Conservation (phyloP, 305 asterid species). For the Fraxinus ornus region DNA sequence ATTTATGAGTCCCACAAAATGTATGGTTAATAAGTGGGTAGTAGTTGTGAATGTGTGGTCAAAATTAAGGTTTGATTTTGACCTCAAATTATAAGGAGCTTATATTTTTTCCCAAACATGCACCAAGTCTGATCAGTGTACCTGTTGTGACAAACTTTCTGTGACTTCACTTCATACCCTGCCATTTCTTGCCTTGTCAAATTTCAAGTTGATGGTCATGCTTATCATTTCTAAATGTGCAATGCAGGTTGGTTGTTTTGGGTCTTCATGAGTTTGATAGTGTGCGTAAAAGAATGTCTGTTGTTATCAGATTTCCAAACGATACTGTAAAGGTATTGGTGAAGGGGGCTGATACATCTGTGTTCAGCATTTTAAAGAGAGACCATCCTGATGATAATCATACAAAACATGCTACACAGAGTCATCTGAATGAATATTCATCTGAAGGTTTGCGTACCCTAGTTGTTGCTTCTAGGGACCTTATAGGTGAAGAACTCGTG, state of each 20-base stretch:
- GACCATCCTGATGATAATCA: constrained; percentile 41
- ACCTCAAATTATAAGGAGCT: background rate
- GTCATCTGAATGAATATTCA: constrained; percentile 75
- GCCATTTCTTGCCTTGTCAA: background rate
- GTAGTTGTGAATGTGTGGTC: background rate
- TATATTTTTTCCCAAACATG: background rate
- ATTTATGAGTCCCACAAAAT: background rate
- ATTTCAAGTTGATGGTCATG: constrained; percentile 7
- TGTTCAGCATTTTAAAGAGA: constrained; percentile 68
- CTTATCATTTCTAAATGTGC: constrained; percentile 21
- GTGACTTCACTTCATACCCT: background rate
- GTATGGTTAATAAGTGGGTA: background rate
- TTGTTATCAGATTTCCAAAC: constrained; percentile 78
- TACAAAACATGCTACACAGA: constrained; percentile 46
- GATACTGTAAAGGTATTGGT: constrained; percentile 82
- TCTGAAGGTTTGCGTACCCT: constrained; percentile 95
- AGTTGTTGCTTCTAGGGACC: constrained; percentile 80
- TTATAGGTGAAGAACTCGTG: constrained; percentile 61
- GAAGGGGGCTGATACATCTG: constrained; percentile 95
- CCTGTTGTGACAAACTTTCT: background rate
- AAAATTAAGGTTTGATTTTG: background rate
- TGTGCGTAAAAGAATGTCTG: constrained; percentile 98
- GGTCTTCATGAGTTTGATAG: constrained; percentile 99
- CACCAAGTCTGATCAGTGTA: background rate
- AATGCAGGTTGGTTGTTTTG: constrained; percentile 91